Percentiles rank a stretch among this genome's conserved stretches.
These are phyloP conservation scores for Boletus bicolor DNA, from an alignment of 768 basidiomycete genomes.

Conservation along the genomic window DNA sequence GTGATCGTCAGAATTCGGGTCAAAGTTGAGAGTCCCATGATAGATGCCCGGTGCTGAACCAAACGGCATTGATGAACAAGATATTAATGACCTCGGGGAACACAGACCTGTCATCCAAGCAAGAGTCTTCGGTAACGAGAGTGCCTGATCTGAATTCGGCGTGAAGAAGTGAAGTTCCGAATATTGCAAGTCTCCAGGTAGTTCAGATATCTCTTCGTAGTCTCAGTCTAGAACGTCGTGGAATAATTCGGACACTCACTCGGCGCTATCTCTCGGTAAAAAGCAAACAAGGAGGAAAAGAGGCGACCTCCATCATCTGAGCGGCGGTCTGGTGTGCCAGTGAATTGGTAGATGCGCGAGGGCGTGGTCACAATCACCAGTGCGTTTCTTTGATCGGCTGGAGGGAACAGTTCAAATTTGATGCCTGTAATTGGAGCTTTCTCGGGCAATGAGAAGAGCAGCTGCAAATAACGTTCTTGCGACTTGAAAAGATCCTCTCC, in stretches of 20 bases:
- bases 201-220: conserved; percentile 77
- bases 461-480: conserved; percentile 72
- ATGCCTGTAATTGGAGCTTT: conserved; percentile 81
- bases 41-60: conserved; percentile 80
- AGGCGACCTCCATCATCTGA: conserved; percentile 74
- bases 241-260: conserved; percentile 50
- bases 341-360: conserved; percentile 88
- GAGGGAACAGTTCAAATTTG: conserved; percentile 73
- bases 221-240: conserved; percentile 18
- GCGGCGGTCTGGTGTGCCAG: conserved; percentile 62
- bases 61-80: not conserved
- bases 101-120: conserved; percentile 89
- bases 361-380: conserved; percentile 82
- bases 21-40: conserved; percentile 74
- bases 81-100: not conserved
- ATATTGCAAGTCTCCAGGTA: conserved; percentile 72
- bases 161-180: conserved; percentile 84
- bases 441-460: conserved; percentile 76
- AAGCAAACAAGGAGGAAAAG: conserved; percentile 70
- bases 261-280: conserved; percentile 73
- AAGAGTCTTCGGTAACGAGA: conserved; percentile 66
- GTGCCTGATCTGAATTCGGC: conserved; percentile 63
- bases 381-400: conserved; percentile 55
- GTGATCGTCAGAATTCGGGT: conserved; percentile 64
- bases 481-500: conserved; percentile 92